Base-by-base conservation (phyloP, 2,329 filamentous ascomycete genomes). In the Chaetomiaceae sp. region DNA sequence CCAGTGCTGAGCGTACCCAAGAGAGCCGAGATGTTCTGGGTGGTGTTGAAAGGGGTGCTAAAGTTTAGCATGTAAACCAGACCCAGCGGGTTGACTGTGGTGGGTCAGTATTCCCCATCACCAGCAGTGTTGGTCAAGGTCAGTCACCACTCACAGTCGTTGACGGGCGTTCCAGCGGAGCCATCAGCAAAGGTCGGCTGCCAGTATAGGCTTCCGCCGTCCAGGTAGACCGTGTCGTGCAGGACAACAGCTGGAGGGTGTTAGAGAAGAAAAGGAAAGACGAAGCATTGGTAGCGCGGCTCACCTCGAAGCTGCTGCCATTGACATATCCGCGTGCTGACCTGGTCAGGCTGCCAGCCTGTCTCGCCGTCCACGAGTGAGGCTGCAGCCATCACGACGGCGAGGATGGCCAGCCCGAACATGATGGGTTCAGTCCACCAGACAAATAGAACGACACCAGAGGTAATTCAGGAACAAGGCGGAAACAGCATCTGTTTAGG, bases 161-260 rank as follows among this genome's bases (percentile, higher is more conserved):
- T 55, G 7, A 51, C 51, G 0, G 65, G 55, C 1, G 42, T 1
- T 0, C 60, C 65, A 38, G 59, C 58, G 5, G 60, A 54, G 3
- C 76, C 79, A 58, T 79, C 70, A 2, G 69, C 63, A 44, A 78
- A 58, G 10, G 74, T 74, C 3, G 73, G 72, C 30, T 67, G 55
- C 81, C 82, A 86, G 53, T 55, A 72, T 10, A 84, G 63, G 37
- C 63, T 55, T 3, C 84, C 84, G 33, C 84, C 84, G 62, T 87
- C 83, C 19, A 87, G 64, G 60, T 85, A 87, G 14, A 86, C 67
- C 2, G 75, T 82, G 58, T 87, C 81, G 37, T 75, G 75, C 31
- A 86, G 66, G 3, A 82, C 66, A 33, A 76, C 75, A 55, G 74
- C 82, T 84, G 58, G 21, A 12, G 5, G 3, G 1, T 14, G 47